Evolutionary conservation across 768 basidiomycete genomes (phyloP).

Genomic region (Hortiboletus flavorubellus): DNA sequence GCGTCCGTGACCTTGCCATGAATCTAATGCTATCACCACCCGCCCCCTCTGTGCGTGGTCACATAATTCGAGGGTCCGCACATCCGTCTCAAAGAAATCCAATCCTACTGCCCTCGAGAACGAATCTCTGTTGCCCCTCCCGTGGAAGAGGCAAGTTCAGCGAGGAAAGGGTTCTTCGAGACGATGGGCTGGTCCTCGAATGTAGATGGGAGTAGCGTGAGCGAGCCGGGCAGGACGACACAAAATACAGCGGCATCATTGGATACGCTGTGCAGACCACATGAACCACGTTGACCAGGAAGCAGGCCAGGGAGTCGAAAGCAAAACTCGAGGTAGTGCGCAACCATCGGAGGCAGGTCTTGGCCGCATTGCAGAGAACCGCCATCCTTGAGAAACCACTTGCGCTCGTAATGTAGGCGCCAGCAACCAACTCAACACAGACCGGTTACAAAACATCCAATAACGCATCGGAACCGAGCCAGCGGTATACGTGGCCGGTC

Average conservation of each 20-base stretch:
- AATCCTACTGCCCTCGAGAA: slow-evolving; percentile 45
- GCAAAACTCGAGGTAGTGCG: slow-evolving; percentile 11
- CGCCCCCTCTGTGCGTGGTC: slow-evolving; percentile 25
- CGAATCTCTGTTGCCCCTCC: slow-evolving; percentile 55
- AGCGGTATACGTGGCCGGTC: slow-evolving; percentile 36
- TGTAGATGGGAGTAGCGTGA: slow-evolving; percentile 15
- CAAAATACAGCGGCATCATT: slow-evolving; percentile 9
- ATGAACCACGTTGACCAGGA: slow-evolving; percentile 9
- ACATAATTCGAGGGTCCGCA: slow-evolving; percentile 1
- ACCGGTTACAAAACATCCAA: slow-evolving; percentile 18
- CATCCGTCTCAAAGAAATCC: slow-evolving; percentile 24
- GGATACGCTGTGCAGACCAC: slow-evolving; percentile 4
- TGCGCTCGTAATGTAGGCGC: not conserved
- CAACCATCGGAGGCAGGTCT: slow-evolving; percentile 31
- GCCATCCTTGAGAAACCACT: not conserved
- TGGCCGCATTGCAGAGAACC: slow-evolving; percentile 17
- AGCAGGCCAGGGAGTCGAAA: slow-evolving; percentile 27
- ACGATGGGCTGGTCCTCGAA: slow-evolving; percentile 10
- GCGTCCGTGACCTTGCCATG: slow-evolving; percentile 8
- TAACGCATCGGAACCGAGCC: slow-evolving; percentile 32
- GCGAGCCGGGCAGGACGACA: slow-evolving; percentile 7
- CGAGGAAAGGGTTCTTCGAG: slow-evolving; percentile 16
- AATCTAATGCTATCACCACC: slow-evolving; percentile 9
- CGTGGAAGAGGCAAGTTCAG: slow-evolving; percentile 42
- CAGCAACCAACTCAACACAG: slow-evolving; percentile 6